Base-by-base conservation (phyloP, 306 rosid genomes). In the Begonia loranthoides region DNA sequence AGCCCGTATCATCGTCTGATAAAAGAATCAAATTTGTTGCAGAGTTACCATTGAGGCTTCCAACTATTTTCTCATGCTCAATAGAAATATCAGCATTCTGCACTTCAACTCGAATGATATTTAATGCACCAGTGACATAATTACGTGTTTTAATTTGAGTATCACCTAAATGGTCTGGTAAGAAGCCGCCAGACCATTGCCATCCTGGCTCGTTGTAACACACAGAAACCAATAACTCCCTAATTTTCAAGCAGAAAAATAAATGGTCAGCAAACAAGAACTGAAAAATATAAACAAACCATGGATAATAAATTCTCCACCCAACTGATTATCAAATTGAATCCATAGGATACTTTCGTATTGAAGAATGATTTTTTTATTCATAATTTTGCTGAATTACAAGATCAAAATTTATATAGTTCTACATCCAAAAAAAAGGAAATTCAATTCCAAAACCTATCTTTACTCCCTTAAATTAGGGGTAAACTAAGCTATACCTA, bases 131-230 rank as follows among this genome's bases (percentile, higher is more conserved):
- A 63, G 79, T 71, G 15, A 79, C 80, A 65, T 73, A 73, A 62
- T 85, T 82, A 59, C 88, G 77, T 81, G 85, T 66, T 76, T 90
- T 90, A 62, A 90, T 79, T 82, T 76, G 94, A 45, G 95, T 90
- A 71, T 90, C 97, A 50, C 97, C 95, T 9, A 85, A 76, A 59
- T 77, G 82, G 75, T 85, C 95, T 0, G 94, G 95, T 58, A 80
- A 62, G 74, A 90, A 90, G 82, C 94, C 65, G 55, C 97, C 97
- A 9, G 97, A 90, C 97, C 97, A 90, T 74, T 85, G 94, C 97
- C 95, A 90, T 61, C 97, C 97, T 55, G 97, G 77, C 67, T 82
- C 95, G 54, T 76, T 59, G 56, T 82, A 90, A 53, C 83, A 75
- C 65, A 85, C 63, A 21, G 94, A 85, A 76, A 90, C 77, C 45